Percentiles rank a stretch among this genome's conserved stretches.
phyloP scores from a whole-genome alignment of 805 yeast species.

The Torulaspora delbrueckii region DNA sequence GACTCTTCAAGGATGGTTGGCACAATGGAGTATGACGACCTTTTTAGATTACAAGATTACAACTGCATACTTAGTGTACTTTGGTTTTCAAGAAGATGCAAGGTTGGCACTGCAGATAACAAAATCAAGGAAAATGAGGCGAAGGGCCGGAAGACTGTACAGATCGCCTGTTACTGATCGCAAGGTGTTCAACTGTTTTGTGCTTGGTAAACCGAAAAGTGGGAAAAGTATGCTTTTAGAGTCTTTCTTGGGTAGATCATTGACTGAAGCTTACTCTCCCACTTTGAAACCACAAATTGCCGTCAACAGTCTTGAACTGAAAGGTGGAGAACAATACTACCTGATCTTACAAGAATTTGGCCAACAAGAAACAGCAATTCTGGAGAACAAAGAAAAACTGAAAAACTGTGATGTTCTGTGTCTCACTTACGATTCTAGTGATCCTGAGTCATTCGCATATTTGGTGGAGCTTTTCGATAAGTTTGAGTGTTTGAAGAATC shows the following conservation, averaged over 20 bases:
- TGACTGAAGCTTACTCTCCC: slow-evolving; percentile 68
- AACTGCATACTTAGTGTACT: slow-evolving; percentile 78
- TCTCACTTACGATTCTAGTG: slow-evolving; percentile 87
- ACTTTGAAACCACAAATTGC: slow-evolving; percentile 76
- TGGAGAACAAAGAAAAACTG: slow-evolving; percentile 62
- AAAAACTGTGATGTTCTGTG: slow-evolving; percentile 91
- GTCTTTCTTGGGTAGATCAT: slow-evolving; percentile 71
- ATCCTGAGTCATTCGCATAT: slow-evolving; percentile 89
- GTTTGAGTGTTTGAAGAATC: slow-evolving; percentile 52
- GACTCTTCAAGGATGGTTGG: slow-evolving; percentile 96
- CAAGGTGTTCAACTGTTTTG: slow-evolving; percentile 85
- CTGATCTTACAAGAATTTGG: slow-evolving; percentile 87
- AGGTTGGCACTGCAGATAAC: slow-evolving; percentile 68
- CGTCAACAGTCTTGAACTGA: slow-evolving; percentile 86
- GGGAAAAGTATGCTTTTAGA: slow-evolving; percentile 86
- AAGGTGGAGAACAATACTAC: slow-evolving; percentile 94
- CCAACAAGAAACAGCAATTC: slow-evolving; percentile 73
- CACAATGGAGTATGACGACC: slow-evolving; percentile 98
- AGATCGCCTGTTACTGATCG: slow-evolving; percentile 72
- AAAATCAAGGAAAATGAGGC: slow-evolving; percentile 67
- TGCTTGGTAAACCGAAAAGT: slow-evolving; percentile 77
- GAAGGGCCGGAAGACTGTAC: slow-evolving; percentile 58
- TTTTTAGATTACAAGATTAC: slow-evolving; percentile 79
- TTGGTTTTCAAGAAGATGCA: slow-evolving; percentile 69
- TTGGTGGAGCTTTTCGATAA: slow-evolving; percentile 62